Conservation (phyloP, 2,329 filamentous ascomycete genomes). For the Paracoccidioides brasiliensis region DNA sequence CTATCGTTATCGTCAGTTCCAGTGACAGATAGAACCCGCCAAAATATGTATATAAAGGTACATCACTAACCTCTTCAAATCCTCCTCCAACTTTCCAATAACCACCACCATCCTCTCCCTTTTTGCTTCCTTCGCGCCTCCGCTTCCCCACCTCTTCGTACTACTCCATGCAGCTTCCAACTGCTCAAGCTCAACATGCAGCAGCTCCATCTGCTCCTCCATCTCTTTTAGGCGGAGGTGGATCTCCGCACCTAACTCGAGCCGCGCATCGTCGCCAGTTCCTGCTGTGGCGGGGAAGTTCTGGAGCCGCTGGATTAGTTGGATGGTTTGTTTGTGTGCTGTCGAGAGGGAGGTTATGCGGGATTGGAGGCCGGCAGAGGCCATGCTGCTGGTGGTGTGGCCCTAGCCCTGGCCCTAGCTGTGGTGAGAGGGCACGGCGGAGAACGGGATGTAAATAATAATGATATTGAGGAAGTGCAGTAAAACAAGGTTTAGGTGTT, state of each 20-base stretch:
- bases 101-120: conserved; percentile 54
- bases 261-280: conserved; percentile 51
- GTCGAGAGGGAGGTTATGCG: conserved; percentile 42
- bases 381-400: conserved; percentile 20
- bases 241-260: conserved; percentile 71
- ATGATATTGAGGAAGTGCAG: too few species aligned
- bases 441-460: too few species aligned
- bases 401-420: not conserved
- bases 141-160: conserved; percentile 31
- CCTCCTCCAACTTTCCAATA: conserved; percentile 52
- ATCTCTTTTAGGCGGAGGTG: conserved; percentile 62
- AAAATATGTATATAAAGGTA: not conserved
- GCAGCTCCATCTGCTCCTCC: conserved; percentile 70
- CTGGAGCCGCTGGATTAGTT: conserved; percentile 43
- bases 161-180: conserved; percentile 36
- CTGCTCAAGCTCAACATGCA: conserved; percentile 64
- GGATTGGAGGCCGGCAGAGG: conserved; percentile 30
- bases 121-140: conserved; percentile 42
- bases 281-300: conserved; percentile 49
- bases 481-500: too few species aligned
- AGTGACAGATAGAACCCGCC: not conserved
- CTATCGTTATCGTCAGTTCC: conserved; percentile 35
- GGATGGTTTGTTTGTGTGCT: conserved; percentile 39
- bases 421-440: not conserved
- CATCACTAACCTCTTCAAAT: conserved; percentile 53